A percentile compares a stretch with the other conserved stretches of the same genome.
Evolutionary conservation across 73 alveolate species (phyloP).

Genomic region (Paramecium primaurelia): DNA sequence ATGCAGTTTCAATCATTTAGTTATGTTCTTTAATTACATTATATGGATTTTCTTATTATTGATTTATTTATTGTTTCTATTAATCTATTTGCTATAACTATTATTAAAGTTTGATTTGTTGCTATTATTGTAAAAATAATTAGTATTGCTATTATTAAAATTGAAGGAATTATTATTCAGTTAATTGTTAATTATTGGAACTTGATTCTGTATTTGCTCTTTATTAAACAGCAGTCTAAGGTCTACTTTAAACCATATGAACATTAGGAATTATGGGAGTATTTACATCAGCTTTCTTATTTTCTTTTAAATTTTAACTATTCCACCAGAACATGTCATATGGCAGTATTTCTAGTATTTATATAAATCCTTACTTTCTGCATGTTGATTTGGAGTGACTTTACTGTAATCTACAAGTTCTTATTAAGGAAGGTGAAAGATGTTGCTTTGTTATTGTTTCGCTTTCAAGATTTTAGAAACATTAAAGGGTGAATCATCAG

Average conservation of each 20-base stretch:
- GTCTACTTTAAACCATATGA: neutral
- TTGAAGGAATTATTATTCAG: neutral
- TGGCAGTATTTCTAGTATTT: conserved; percentile 14
- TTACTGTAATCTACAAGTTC: neutral
- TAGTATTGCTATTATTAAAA: neutral
- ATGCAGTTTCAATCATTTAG: conserved; percentile 14
- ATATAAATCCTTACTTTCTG: neutral
- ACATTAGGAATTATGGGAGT: neutral
- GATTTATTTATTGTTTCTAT: neutral
- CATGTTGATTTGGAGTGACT: neutral
- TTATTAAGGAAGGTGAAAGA: neutral
- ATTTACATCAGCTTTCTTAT: neutral
- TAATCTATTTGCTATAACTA: neutral
- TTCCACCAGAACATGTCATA: conserved; percentile 42
- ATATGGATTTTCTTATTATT: neutral
- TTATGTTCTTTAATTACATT: neutral
- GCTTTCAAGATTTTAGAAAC: conserved; percentile 21
- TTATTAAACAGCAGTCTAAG: neutral
- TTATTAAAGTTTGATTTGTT: neutral
- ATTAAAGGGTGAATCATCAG: conserved; percentile 15
- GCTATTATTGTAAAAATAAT: neutral
- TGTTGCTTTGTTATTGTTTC: conserved; percentile 20
- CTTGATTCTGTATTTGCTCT: neutral
- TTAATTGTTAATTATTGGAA: neutral
- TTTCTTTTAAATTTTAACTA: conserved; percentile 37